Percentiles rank a stretch among this genome's conserved stretches.
Conservation (phyloP, 768 basidiomycete species). For the Trichaptum fuscoviolaceum region DNA sequence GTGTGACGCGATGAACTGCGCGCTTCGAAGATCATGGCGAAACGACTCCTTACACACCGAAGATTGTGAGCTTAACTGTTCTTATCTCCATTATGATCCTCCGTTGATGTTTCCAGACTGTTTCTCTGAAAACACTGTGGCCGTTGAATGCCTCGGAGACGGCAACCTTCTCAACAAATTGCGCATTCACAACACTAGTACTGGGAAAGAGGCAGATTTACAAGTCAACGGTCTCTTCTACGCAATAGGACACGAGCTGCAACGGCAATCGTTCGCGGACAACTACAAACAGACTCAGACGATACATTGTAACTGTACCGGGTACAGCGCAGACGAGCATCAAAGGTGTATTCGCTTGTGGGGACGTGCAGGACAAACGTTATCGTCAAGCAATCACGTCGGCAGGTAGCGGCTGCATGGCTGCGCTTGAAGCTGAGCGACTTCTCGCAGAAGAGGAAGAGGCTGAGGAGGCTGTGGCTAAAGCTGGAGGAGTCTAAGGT, state of each 20-base stretch:
- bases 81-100: background rate
- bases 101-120: conserved; percentile 39
- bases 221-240: conserved; percentile 92
- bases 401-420: conserved; percentile 94
- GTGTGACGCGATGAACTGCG: conserved; percentile 88
- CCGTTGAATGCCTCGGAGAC: conserved; percentile 89
- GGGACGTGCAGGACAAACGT: conserved; percentile 96
- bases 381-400: conserved; percentile 94
- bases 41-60: conserved; percentile 83
- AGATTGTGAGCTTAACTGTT: conserved; percentile 55
- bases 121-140: conserved; percentile 93
- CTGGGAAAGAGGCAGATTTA: conserved; percentile 78
- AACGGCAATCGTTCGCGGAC: conserved; percentile 77
- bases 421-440: conserved; percentile 91
- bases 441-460: conserved; percentile 88
- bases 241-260: conserved; percentile 92
- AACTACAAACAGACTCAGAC: conserved; percentile 85
- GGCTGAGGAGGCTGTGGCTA: conserved; percentile 11
- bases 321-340: conserved; percentile 94
- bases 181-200: conserved; percentile 75
- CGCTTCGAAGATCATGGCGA: conserved; percentile 98
- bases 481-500: background rate
- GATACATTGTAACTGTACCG: conserved; percentile 94
- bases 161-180: conserved; percentile 88
- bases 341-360: conserved; percentile 96